Evolutionary conservation across 306 rosid genomes (phyloP).

Genomic region (Vigna hirtella): DNA sequence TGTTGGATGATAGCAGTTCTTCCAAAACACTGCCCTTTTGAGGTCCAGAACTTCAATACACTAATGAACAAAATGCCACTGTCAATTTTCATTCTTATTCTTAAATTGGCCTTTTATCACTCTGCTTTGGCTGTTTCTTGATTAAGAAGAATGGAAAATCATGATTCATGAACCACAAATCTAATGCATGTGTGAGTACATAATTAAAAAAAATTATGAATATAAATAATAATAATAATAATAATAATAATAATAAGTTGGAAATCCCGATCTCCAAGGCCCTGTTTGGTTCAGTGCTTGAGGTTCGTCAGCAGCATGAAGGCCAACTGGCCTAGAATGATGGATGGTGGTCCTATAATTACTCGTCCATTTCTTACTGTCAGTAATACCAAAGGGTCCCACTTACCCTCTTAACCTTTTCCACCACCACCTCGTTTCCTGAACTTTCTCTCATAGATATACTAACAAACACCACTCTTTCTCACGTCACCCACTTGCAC

Average conservation of each 20-base stretch:
- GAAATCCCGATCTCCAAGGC: background rate
- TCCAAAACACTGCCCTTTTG: background rate
- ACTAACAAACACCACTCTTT: slow-evolving; percentile 4
- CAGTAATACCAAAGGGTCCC: slow-evolving; percentile 38
- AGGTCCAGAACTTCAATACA: background rate
- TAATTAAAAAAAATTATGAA: background rate
- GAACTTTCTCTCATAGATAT: slow-evolving; percentile 29
- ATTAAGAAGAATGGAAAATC: background rate
- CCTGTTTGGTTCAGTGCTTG: background rate
- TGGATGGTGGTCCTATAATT: slow-evolving; percentile 48
- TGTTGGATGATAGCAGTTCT: slow-evolving; percentile 12
- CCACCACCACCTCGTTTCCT: slow-evolving; percentile 44
- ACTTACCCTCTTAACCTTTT: background rate
- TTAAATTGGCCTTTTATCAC: no score
- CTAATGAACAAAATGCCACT: slow-evolving; percentile 27
- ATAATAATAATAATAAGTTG: background rate
- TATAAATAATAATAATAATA: background rate
- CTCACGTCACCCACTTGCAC: slow-evolving; percentile 38
- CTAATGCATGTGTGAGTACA: background rate
- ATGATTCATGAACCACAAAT: background rate
- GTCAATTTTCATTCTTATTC: background rate
- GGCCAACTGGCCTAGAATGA: background rate
- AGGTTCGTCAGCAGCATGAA: background rate
- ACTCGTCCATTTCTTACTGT: slow-evolving; percentile 39
- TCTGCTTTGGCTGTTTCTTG: background rate